phyloP scores from a whole-genome alignment of 2,329 filamentous ascomycete species.

The Penicillium sp. region DNA sequence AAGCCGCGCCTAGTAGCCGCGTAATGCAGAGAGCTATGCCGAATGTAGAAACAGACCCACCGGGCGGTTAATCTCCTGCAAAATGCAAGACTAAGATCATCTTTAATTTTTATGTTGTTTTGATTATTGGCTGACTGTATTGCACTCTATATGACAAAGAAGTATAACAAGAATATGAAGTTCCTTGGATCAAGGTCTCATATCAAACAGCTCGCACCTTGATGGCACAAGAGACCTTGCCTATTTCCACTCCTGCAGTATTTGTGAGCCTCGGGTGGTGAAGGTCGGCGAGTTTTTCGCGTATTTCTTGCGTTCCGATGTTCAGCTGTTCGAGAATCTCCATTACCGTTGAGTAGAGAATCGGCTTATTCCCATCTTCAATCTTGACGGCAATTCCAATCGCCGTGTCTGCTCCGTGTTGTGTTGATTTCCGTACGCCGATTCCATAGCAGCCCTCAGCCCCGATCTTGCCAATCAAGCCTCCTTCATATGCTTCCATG shows the following conservation, averaged over 20 bases:
- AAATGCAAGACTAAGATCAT: no score
- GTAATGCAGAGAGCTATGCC: no score
- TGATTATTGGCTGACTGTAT: no score
- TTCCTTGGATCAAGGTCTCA: not conserved
- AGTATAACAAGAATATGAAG: no score
- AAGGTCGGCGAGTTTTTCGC: slow-evolving; percentile 29
- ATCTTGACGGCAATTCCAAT: slow-evolving; percentile 48
- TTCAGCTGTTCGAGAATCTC: slow-evolving; percentile 45
- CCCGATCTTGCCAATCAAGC: slow-evolving; percentile 46
- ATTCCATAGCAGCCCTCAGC: slow-evolving; percentile 50
- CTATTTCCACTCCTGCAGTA: slow-evolving; percentile 20
- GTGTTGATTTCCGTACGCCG: slow-evolving; percentile 36
- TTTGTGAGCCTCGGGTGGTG: slow-evolving; percentile 35
- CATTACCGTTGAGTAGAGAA: slow-evolving; percentile 42
- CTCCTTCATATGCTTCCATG: slow-evolving; percentile 38
- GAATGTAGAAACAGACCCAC: no score
- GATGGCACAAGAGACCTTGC: not conserved
- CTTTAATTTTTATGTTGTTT: no score
- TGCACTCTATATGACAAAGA: no score
- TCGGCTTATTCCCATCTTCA: slow-evolving; percentile 45
- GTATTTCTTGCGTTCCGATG: slow-evolving; percentile 32
- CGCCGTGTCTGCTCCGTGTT: slow-evolving; percentile 35
- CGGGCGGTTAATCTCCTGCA: no score
- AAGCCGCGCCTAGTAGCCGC: not conserved
- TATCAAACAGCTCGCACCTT: not conserved